Base-by-base conservation (phyloP, 2,329 filamentous ascomycete species). In the Alternaria burnsii region DNA sequence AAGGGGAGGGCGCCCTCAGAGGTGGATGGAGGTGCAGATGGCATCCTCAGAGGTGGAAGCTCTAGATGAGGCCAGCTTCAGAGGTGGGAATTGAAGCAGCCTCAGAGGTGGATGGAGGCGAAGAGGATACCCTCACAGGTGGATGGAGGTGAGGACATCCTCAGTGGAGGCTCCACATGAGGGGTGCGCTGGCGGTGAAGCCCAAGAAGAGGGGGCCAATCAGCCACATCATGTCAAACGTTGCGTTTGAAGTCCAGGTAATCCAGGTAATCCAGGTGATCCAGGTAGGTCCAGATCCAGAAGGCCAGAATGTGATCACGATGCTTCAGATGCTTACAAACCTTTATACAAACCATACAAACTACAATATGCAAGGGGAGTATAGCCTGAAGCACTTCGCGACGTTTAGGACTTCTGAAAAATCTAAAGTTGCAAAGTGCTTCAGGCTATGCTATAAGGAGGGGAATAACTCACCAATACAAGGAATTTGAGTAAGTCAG, bases 401-500 rank as follows among this genome's bases (percentile, higher is more conserved):
- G 5, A 4, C 14, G 34, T 53, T 4, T 4, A 53, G 12, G 43
- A 53, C n/a, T 43, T 16, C 16, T 9, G n/a, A 8, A 10, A 32
- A 14, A 22, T 34, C 46, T 14, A 18, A 54, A 36, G 32, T 34
- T n/a, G 20, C 22, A 11, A 42, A 26, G 20, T 20, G 18, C 40
- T 53, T 18, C 51, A 44, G 40, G 28, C 51, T 53, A 42, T 18
- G 3, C 3, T 14, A 24, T 24, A 4, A 8, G 18, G 10, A 10
- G 18, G 11, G 12, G 10, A 41, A 7, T 4, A 12, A 40, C 55
- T 65, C 61, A 52, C 92, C 36, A 50, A 36, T 38, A 34, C 93
- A 79, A 96, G 77, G 68, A 4, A 20, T 24, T 22, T 3, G 6
- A 43, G 41, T 2, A 16, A 43, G 22, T 43, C n/a, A 43, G 41